Base-by-base conservation (phyloP, 2,329 filamentous ascomycete species). In the Nemania abortiva region DNA sequence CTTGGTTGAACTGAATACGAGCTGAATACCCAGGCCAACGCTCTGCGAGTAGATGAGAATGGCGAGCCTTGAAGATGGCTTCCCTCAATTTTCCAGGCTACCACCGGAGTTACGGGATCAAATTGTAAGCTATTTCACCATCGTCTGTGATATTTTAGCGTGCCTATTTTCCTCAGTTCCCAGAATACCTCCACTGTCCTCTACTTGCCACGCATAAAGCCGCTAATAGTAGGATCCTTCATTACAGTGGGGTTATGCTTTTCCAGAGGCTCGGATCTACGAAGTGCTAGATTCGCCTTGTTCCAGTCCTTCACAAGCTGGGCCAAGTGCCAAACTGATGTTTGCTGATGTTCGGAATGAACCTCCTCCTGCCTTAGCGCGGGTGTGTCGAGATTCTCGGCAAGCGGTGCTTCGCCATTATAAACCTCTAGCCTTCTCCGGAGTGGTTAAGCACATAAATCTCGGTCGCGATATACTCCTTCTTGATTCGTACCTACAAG, bases 401-500 rank as follows among this genome's bases (percentile, higher is more conserved):
- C 78, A 77, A 57, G 80, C 83, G 20, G 82, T 83, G 13, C 74
- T 84, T 37, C 80, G 80, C 55, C 80, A 79, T 62, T 85, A 85
- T 75, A 81, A 80, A 62, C 82, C 83, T 13, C 76, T 85, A 55
- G 81, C 78, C 0, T 79, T 85, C 54, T 82, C 82, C 6, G 74
- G 75, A 34, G 83, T 82, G n/a, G 84, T 84, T 57, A 85, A 85
- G 71, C 82, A 81, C 52, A 78, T 85, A 68, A 82, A 85, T 69
- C 79, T 84, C 10, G 77, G 79, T 34, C 81, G 83, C 39, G 84
- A 85, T 68, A 80, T 85, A 45, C 75, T 85, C 39, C 76, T 85
- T 27, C 80, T 85, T 39, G 84, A 85, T 70, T 83, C 83, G 1
- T 85, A 84, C 72, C 77, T 85, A 9, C 81, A 84, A 57, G 81